phyloP scores from a whole-genome alignment of 1,139 yeast species.

The Blastobotrys ciferrii region DNA sequence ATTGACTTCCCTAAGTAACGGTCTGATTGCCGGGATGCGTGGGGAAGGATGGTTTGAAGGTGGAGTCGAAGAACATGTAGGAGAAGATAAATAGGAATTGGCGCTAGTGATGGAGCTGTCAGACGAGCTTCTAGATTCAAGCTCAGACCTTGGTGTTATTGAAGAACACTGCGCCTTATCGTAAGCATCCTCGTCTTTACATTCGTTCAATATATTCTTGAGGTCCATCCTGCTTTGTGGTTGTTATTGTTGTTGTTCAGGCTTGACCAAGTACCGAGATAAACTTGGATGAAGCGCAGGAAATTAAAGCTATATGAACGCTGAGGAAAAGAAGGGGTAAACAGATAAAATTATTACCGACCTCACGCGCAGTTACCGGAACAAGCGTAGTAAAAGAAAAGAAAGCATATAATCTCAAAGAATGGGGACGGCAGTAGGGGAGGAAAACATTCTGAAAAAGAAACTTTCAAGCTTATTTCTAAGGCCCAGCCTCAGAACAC shows the following conservation, averaged over 20 bases:
- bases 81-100: constrained; percentile 3
- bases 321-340: constrained; percentile 7
- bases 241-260: not conserved
- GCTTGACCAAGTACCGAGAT: too few species aligned
- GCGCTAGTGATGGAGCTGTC: not conserved
- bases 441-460: constrained; percentile 3
- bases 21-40: constrained; percentile 4
- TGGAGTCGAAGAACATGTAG: constrained; percentile 6
- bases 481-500: too few species aligned
- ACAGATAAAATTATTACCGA: constrained; percentile 8
- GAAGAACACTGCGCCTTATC: not conserved
- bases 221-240: constrained; percentile 13
- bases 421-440: not conserved
- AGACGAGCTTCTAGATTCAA: constrained; percentile 1
- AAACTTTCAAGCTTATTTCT: constrained; percentile 1
- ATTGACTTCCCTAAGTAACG: constrained; percentile 5
- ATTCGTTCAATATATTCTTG: constrained; percentile 12
- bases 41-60: constrained; percentile 6
- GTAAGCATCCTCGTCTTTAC: not conserved
- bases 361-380: constrained; percentile 9
- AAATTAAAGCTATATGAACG: constrained; percentile 7
- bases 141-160: not conserved
- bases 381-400: constrained; percentile 7
- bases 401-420: not conserved
- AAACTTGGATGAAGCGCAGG: not conserved